Percentiles rank a stretch among this genome's conserved stretches.
Conservation (phyloP, 2,329 filamentous ascomycete genomes). For the Fusarium veterinarium region DNA sequence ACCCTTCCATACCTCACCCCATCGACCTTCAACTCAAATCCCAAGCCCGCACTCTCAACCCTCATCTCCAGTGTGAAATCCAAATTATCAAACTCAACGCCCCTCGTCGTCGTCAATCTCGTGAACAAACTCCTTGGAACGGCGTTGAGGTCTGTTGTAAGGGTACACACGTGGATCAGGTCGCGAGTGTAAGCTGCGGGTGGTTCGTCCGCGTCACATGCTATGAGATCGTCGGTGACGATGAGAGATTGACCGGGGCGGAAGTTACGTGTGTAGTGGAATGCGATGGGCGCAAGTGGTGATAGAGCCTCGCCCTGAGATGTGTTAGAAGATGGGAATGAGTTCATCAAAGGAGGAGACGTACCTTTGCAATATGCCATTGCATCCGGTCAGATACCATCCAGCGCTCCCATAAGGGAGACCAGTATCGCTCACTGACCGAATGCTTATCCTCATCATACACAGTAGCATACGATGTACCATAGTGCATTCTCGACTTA, state of each 20-base stretch:
- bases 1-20: constrained; percentile 81
- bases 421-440: constrained; percentile 81
- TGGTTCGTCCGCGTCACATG: constrained; percentile 76
- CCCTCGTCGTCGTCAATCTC: constrained; percentile 79
- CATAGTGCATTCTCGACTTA: constrained; percentile 81
- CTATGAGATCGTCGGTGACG: constrained; percentile 84
- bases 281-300: constrained; percentile 78
- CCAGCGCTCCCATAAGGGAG: constrained; percentile 82
- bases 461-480: constrained; percentile 83
- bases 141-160: constrained; percentile 82
- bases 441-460: constrained; percentile 82
- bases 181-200: constrained; percentile 70
- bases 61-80: constrained; percentile 88
- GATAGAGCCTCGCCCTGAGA: constrained; percentile 77
- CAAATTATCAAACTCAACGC: constrained; percentile 84
- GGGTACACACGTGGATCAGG: constrained; percentile 79
- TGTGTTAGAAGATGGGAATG: neutral
- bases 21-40: constrained; percentile 83
- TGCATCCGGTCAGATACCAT: constrained; percentile 88
- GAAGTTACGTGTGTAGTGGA: constrained; percentile 89
- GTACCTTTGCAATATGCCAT: constrained; percentile 84
- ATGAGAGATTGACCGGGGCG: constrained; percentile 80
- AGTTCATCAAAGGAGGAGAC: constrained; percentile 33
- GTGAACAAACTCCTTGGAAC: constrained; percentile 81
- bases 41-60: constrained; percentile 79